These are phyloP conservation scores for Agaricus subrufescens DNA, from an alignment of 768 basidiomycete species.

Conservation along the genomic window DNA sequence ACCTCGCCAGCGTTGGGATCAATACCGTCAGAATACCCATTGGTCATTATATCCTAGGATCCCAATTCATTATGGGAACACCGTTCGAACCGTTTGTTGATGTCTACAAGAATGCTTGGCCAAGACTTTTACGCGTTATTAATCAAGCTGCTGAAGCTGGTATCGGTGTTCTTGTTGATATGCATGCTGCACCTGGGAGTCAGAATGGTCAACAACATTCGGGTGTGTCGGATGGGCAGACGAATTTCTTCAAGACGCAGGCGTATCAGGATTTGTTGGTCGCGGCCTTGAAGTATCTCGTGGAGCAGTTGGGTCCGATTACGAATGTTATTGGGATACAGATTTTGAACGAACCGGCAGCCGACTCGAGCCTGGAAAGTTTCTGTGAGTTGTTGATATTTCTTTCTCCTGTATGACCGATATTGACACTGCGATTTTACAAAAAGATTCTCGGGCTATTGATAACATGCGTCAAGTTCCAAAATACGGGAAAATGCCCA, in stretches of 20 bases:
- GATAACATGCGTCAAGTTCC: slow-evolving; percentile 37
- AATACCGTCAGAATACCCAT: slow-evolving; percentile 63
- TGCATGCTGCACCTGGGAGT: slow-evolving; percentile 73
- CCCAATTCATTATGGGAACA: slow-evolving; percentile 55
- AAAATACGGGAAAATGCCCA: slow-evolving; percentile 41
- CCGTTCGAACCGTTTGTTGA: slow-evolving; percentile 50
- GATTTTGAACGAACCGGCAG: slow-evolving; percentile 54
- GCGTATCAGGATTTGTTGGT: slow-evolving; percentile 48
- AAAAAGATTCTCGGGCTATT: slow-evolving; percentile 48
- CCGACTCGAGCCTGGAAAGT: slow-evolving; percentile 40
- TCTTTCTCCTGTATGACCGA: slow-evolving; percentile 2
- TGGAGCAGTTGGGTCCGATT: slow-evolving; percentile 32
- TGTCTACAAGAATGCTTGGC: slow-evolving; percentile 67
- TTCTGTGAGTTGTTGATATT: slow-evolving; percentile 31
- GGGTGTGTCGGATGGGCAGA: slow-evolving; percentile 51
- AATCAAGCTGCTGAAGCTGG: slow-evolving; percentile 51
- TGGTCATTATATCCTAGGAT: slow-evolving; percentile 60
- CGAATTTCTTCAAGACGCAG: slow-evolving; percentile 40
- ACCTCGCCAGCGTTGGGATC: slow-evolving; percentile 62
- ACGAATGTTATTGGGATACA: slow-evolving; percentile 60
- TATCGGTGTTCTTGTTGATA: slow-evolving; percentile 66
- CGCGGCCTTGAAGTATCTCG: slow-evolving; percentile 42
- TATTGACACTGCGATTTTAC: slow-evolving; percentile 6
- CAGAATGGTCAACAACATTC: slow-evolving; percentile 72
- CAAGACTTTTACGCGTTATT: slow-evolving; percentile 56